These are phyloP conservation scores for Magnaporthales sp. DNA, from an alignment of 2,329 filamentous ascomycete genomes.

Conservation along the genomic window DNA sequence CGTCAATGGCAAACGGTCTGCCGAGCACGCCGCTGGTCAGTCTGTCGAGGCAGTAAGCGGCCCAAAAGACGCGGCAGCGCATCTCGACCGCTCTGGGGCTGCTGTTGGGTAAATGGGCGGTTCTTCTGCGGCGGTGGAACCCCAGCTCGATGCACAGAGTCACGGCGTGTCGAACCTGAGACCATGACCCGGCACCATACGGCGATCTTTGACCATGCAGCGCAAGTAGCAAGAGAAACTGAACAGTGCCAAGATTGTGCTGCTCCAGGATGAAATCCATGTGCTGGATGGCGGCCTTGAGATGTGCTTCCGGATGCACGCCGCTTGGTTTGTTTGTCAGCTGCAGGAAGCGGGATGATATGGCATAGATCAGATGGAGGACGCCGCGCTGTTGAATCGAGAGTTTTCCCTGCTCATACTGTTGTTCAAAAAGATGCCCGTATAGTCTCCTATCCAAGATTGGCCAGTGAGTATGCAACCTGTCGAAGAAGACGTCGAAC, in stretches of 20 bases:
- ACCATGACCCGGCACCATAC: slow-evolving; percentile 25
- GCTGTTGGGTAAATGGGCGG: background rate
- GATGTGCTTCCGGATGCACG: slow-evolving; percentile 19
- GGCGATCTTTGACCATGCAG: slow-evolving; percentile 24
- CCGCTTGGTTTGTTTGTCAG: slow-evolving; percentile 15
- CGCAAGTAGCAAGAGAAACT: slow-evolving; percentile 22
- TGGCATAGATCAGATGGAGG: slow-evolving; percentile 18
- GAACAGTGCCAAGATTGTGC: slow-evolving; percentile 22
- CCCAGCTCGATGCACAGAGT: slow-evolving; percentile 22
- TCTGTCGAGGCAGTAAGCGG: slow-evolving; percentile 24
- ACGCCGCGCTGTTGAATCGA: slow-evolving; percentile 16
- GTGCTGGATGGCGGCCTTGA: slow-evolving; percentile 19
- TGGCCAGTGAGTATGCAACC: slow-evolving; percentile 18
- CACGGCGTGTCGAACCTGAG: slow-evolving; percentile 21
- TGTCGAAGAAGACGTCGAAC: slow-evolving; percentile 17
- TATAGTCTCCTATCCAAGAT: slow-evolving; percentile 16
- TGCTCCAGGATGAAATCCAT: slow-evolving; percentile 23
- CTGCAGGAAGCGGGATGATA: slow-evolving; percentile 17
- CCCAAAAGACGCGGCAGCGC: slow-evolving; percentile 23
- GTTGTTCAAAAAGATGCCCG: slow-evolving; percentile 11
- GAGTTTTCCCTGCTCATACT: slow-evolving; percentile 12
- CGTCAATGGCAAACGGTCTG: slow-evolving; percentile 23
- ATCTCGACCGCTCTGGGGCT: slow-evolving; percentile 16
- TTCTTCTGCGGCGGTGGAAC: slow-evolving; percentile 16
- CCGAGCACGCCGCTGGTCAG: slow-evolving; percentile 23